phyloP scores from a whole-genome alignment of 495 filamentous ascomycete genomes.

The Ascobolus immersus region DNA sequence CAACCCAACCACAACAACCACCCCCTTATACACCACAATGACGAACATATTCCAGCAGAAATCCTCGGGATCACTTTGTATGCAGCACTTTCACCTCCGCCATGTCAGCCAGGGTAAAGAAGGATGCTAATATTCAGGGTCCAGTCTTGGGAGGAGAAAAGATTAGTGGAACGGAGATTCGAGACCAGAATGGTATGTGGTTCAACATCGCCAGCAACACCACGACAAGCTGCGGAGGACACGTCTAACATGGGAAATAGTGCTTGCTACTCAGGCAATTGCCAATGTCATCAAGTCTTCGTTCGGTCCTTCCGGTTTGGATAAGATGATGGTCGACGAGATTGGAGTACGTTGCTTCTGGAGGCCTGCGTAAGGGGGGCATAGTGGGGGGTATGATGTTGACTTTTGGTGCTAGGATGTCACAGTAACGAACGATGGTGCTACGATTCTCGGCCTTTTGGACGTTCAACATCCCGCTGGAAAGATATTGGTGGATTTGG shows the following conservation, averaged over 20 bases:
- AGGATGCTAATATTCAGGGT: slow-evolving; percentile 8
- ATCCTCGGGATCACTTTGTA: too few species aligned
- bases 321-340: slow-evolving; percentile 99
- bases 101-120: slow-evolving; percentile 1
- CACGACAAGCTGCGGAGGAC: not conserved
- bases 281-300: slow-evolving; percentile 98
- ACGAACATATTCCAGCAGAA: too few species aligned
- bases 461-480: slow-evolving; percentile 95
- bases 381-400: too few species aligned
- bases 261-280: slow-evolving; percentile 85
- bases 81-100: not conserved
- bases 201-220: slow-evolving; percentile 1
- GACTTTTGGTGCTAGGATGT: slow-evolving; percentile 45
- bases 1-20: too few species aligned
- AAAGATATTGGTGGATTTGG: slow-evolving; percentile 92
- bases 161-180: slow-evolving; percentile 81
- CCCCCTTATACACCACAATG: too few species aligned
- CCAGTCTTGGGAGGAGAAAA: slow-evolving; percentile 75
- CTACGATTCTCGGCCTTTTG: slow-evolving; percentile 79
- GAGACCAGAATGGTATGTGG: slow-evolving; percentile 72
- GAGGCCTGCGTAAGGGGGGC: slow-evolving; percentile 2
- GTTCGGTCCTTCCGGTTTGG: slow-evolving; percentile 84
- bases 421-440: slow-evolving; percentile 95
- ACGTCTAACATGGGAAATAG: slow-evolving; percentile 23
- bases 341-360: slow-evolving; percentile 45